Percentiles rank a stretch among this genome's conserved stretches.
phyloP scores from a whole-genome alignment of 202 grass and related monocot species.

The Cymbopogon flexuosus region DNA sequence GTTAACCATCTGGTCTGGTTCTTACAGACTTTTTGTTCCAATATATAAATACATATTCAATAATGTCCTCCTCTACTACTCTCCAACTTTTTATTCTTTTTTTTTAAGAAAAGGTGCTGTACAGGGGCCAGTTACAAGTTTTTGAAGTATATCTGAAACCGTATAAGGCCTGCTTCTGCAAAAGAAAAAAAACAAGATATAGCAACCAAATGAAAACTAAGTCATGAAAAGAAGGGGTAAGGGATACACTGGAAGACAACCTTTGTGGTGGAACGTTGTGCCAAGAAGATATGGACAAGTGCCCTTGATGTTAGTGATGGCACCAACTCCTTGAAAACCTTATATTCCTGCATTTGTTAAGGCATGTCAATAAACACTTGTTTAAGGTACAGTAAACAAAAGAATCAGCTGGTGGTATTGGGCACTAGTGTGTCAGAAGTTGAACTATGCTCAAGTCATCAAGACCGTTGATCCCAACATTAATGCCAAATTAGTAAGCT shows the following conservation, averaged over 20 bases:
- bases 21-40: background rate
- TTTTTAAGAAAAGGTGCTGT: background rate
- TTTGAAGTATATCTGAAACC: background rate
- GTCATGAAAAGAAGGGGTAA: constrained; percentile 19
- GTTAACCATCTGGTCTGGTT: background rate
- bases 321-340: constrained; percentile 82
- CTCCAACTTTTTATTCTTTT: background rate
- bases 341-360: constrained; percentile 62
- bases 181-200: background rate
- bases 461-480: background rate
- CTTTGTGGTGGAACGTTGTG: constrained; percentile 87
- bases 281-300: constrained; percentile 89
- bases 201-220: background rate
- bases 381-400: background rate
- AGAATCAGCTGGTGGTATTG: background rate
- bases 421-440: background rate
- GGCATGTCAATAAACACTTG: background rate
- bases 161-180: background rate
- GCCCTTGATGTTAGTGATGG: constrained; percentile 66
- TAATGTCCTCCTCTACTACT: background rate
- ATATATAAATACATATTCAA: background rate
- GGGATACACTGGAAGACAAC: constrained; percentile 32
- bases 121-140: no score
- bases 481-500: background rate
- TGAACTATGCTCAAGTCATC: background rate